Evolutionary conservation across 140 eudicot genomes (phyloP), one percentile per base, ranked within the genome.

Genomic region (Eryngium alpinum): DNA sequence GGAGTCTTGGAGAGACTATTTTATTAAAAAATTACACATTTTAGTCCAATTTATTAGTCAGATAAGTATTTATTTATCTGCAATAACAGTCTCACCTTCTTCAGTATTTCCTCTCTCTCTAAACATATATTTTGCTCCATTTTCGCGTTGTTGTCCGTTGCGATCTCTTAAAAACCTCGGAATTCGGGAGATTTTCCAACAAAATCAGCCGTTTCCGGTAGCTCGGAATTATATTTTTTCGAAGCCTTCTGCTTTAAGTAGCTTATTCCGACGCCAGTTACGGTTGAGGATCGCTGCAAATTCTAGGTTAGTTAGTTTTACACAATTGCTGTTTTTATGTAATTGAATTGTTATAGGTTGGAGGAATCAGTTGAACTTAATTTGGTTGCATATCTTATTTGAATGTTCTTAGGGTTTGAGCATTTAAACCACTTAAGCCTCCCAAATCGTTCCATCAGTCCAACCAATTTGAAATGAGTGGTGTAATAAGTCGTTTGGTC

Each of bases 161-260:
- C 86, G 89, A 90, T 88, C 91, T 86, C 88, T 67, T 60, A 50
- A 51, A 85, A 85, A 81, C 84, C 84, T 87, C 83, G 77, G 83
- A 86, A 84, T 86, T 86, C 72, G 80, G 46, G 46, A 38, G 78
- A 59, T 32, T 44, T 78, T 80, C 28, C 77, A 62, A 10, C 19
- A 66, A 29, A 14, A 25, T 24, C 33, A 62, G 5, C n/a, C 43
- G 6, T 77, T 87, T 85, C 38, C 59, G 19, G n/a, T n/a, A 57
- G 18, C 72, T 71, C 71, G 73, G 81, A 73, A 10, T 79, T 71
- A 53, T 70, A 32, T 60, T 50, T 49, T 31, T 21, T n/a, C 60
- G 84, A 29, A 33, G 32, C 18, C 32, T 49, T 56, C 5, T 31
- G 60, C 28, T 60, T 70, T 17, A 70, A 27, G 75, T 79, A 49